A percentile compares a stretch with the other conserved stretches of the same genome.
These are phyloP conservation scores for Bipolaris zeicola DNA, from an alignment of 2,329 filamentous ascomycete genomes.

Conservation along the genomic window DNA sequence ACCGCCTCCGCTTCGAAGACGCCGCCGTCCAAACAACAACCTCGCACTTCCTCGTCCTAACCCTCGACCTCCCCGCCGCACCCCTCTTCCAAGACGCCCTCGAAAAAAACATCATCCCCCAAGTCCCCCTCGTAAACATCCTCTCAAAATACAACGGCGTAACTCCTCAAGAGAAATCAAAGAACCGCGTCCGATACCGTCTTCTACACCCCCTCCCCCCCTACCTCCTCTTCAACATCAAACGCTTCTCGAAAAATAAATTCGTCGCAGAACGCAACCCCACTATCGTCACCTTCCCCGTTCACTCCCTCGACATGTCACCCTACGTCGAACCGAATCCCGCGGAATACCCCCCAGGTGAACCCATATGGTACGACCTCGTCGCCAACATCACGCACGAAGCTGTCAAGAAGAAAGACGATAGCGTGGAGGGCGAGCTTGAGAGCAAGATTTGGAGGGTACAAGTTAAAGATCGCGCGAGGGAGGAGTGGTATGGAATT, in stretches of 20 bases:
- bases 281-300: constrained; percentile 96
- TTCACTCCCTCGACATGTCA: constrained; percentile 80
- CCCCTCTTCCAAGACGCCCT: constrained; percentile 96
- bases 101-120: constrained; percentile 94
- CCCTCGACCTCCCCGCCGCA: constrained; percentile 86
- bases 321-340: constrained; percentile 92
- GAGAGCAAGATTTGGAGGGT: constrained; percentile 96
- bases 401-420: constrained; percentile 76
- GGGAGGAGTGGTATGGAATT: constrained; percentile 87
- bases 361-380: constrained; percentile 93
- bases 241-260: constrained; percentile 95
- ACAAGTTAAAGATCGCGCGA: constrained; percentile 80
- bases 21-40: constrained; percentile 79
- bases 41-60: constrained; percentile 86
- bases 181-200: constrained; percentile 86
- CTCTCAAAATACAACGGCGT: constrained; percentile 92
- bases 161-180: constrained; percentile 83
- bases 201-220: constrained; percentile 89
- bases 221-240: constrained; percentile 91
- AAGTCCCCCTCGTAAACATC: constrained; percentile 76
- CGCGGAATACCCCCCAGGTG: constrained; percentile 68
- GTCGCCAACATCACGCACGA: constrained; percentile 94
- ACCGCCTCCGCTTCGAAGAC: constrained; percentile 91
- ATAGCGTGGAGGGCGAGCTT: constrained; percentile 83
- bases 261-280: constrained; percentile 96